Evolutionary conservation across 2,329 filamentous ascomycete genomes (phyloP), one percentile per base, ranked within the genome.

Genomic region (Trichoderma guizhouense): DNA sequence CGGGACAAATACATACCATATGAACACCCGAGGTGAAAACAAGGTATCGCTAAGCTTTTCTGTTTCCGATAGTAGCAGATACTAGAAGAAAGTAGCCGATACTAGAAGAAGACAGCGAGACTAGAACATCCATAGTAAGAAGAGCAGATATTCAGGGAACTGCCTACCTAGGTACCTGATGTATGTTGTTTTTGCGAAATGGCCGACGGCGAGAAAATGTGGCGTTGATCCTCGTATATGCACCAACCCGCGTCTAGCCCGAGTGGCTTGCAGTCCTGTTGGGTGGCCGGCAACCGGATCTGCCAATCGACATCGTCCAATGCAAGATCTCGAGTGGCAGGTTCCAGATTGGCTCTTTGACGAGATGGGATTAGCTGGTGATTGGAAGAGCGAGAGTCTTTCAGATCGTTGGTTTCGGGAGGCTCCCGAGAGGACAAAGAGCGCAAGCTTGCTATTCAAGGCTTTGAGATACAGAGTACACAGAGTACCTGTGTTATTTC

Each of bases 211-310:
- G 34, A 28, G n/a, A 60, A 68, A 68, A 68, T 47, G 53, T 62
- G 57, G 67, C 57, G 57, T 69, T 34, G 21, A 53, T 66, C 14
- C 73, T 74, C 73, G 74, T 75, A 73, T 74, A 74, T 75, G 74
- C 72, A 73, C 21, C 63, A 58, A 55, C 55, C 71, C 71, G 68
- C 55, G 24, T 65, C 60, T 65, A 70, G 71, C 61, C 53, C 36
- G n/a, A 51, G 67, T 51, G 64, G 71, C 64, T 69, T 61, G 65
- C 71, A 58, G 62, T 58, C 53, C 61, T 55, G 18, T 24, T 64
- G 24, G 55, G 18, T 61, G 28, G 32, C 32, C 60, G 60, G 68
- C 68, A 53, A 53, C 32, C n/a, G 14, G 43, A 51, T 69, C 66
- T 53, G 39, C 57, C 68, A 68, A 63, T 62, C 58, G 57, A 63